phyloP scores from a whole-genome alignment of 78 protist species.

The Dictyostelium firmibasis region DNA sequence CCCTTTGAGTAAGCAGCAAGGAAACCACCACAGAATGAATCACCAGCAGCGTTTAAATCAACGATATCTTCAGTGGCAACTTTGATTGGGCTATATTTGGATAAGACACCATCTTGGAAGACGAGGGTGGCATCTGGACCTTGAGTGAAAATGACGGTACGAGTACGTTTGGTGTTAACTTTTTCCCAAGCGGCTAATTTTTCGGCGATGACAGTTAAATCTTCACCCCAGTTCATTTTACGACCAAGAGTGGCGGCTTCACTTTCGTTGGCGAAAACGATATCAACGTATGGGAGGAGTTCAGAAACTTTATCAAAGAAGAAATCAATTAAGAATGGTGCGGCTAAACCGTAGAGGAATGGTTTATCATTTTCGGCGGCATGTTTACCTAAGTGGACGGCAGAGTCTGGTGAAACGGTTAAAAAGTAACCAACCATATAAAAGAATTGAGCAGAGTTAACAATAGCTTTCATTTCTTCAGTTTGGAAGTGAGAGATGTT shows the following conservation, averaged over 20 bases:
- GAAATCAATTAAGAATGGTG: constrained; percentile 95
- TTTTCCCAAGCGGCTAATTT: constrained; percentile 81
- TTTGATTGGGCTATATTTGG: constrained; percentile 59
- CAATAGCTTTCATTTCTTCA: constrained; percentile 67
- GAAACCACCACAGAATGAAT: constrained; percentile 98
- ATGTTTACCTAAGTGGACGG: constrained; percentile 87
- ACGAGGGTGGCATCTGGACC: constrained; percentile 92
- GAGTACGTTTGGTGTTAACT: constrained; percentile 76
- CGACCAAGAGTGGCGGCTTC: constrained; percentile 90
- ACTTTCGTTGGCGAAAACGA: constrained; percentile 95
- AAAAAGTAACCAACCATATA: constrained; percentile 95
- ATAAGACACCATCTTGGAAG: constrained; percentile 64
- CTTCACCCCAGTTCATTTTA: constrained; percentile 81
- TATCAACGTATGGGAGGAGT: constrained; percentile 91
- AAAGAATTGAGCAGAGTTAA: constrained; percentile 79
- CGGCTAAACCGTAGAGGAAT: constrained; percentile 86
- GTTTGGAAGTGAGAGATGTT: constrained; percentile 72
- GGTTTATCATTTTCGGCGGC: constrained; percentile 89
- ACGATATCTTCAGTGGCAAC: constrained; percentile 86
- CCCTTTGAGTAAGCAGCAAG: constrained; percentile 79
- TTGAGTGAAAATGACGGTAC: constrained; percentile 97
- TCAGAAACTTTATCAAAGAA: constrained; percentile 86
- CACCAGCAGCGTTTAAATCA: constrained; percentile 99
- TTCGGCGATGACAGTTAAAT: constrained; percentile 86
- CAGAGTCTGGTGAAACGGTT: constrained; percentile 91